Conservation (phyloP, 2,329 filamentous ascomycete genomes). For the Paraphaeosphaeria sporulosa region DNA sequence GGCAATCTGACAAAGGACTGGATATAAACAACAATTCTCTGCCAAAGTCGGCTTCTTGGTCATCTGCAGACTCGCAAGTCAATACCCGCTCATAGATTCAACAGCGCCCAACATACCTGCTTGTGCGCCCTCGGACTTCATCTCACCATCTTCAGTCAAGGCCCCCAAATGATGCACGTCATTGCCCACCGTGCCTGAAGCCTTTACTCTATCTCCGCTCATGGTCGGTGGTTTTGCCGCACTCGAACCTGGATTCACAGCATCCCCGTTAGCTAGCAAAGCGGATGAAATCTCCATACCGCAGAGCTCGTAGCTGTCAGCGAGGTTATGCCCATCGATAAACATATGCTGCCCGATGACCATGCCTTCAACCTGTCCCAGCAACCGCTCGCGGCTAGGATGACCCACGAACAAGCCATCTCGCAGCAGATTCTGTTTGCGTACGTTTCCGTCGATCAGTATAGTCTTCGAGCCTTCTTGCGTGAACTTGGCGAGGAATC, state of each 20-base stretch:
- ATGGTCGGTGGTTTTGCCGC: background rate
- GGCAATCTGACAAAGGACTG: slow-evolving; percentile 25
- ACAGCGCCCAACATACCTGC: background rate
- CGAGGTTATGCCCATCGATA: slow-evolving; percentile 12
- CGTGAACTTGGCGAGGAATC: background rate
- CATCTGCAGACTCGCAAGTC: background rate
- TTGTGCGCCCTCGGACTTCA: background rate
- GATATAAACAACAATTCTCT: background rate
- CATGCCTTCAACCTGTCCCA: slow-evolving; percentile 20
- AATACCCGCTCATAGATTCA: background rate
- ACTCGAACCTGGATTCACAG: background rate
- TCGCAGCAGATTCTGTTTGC: slow-evolving; percentile 2
- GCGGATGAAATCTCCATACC: slow-evolving; percentile 2
- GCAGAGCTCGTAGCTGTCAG: slow-evolving; percentile 20
- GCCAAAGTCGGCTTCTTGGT: background rate
- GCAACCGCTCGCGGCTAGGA: slow-evolving; percentile 11
- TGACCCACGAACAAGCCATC: slow-evolving; percentile 12
- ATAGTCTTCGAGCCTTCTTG: background rate
- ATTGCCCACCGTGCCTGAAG: background rate
- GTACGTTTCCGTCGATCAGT: background rate
- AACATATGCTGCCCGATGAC: slow-evolving; percentile 19
- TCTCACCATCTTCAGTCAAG: background rate
- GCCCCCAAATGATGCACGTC: background rate
- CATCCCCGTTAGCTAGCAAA: slow-evolving; percentile 9
- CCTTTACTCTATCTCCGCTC: background rate